These are phyloP conservation scores for Gnaphalium uliginosum DNA, from an alignment of 129 eudicot genomes.

Conservation along the genomic window DNA sequence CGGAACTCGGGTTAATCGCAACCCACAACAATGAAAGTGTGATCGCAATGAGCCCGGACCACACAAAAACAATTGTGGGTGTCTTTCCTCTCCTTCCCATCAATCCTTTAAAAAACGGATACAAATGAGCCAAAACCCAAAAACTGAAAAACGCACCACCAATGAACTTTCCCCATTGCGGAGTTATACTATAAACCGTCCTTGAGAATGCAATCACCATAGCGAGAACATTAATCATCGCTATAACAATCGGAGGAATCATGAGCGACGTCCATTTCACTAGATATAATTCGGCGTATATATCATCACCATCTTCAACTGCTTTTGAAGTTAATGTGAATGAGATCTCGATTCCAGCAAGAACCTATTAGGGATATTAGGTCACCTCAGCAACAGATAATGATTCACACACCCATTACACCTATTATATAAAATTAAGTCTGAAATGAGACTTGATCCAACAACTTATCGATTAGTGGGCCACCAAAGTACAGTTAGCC, in stretches of 20 bases:
- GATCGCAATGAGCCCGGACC: conserved; percentile 45
- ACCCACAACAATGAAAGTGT: conserved; percentile 44
- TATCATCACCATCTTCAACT: conserved; percentile 35
- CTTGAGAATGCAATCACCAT: conserved; percentile 42
- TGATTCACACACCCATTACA: neutral
- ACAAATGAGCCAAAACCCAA: conserved; percentile 45
- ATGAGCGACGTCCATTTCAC: conserved; percentile 47
- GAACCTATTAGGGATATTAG: neutral
- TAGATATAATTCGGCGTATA: conserved; percentile 35
- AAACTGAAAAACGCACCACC: conserved; percentile 43
- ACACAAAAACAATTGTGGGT: conserved; percentile 44
- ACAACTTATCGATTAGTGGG: no score
- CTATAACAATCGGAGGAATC: conserved; percentile 44
- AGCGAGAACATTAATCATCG: conserved; percentile 38
- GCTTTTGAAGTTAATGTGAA: conserved; percentile 40
- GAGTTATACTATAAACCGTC: conserved; percentile 30
- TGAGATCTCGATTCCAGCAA: conserved; percentile 45
- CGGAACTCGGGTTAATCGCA: conserved; percentile 37
- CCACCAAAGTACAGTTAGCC: no score
- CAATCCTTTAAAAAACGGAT: conserved; percentile 45
- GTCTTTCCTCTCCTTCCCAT: conserved; percentile 46
- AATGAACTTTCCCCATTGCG: conserved; percentile 44
- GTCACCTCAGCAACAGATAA: neutral
- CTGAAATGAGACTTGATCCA: no score
- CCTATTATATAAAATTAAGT: no score